Evolutionary conservation across 2,329 filamentous ascomycete species (phyloP).

Genomic region (Clarireedia sp.): DNA sequence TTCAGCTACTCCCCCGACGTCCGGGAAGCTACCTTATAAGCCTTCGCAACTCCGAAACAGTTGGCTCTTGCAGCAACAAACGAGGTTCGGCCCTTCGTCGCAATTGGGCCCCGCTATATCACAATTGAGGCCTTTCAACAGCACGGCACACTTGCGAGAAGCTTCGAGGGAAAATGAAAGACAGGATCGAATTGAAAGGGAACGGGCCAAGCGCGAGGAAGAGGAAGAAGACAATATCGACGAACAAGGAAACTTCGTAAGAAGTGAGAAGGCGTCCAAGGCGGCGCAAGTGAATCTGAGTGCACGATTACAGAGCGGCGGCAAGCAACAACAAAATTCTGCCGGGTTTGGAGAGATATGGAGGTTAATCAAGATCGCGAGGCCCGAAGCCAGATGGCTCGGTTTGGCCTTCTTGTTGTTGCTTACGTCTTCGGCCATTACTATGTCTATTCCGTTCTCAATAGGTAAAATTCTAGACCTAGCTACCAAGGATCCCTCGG

Average conservation of each 20-base stretch:
- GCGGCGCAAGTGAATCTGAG: conserved; percentile 85
- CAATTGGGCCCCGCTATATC: conserved; percentile 25
- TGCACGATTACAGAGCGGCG: conserved; percentile 80
- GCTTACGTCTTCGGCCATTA: conserved; percentile 82
- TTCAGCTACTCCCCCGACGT: conserved; percentile 9
- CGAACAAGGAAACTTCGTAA: conserved; percentile 54
- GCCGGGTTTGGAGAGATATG: conserved; percentile 70
- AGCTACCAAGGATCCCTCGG: conserved; percentile 64
- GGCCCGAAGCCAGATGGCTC: conserved; percentile 74
- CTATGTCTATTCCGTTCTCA: conserved; percentile 93
- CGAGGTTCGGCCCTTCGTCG: conserved; percentile 15
- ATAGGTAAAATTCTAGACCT: conserved; percentile 94
- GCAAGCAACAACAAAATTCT: conserved; percentile 39
- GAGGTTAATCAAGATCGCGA: conserved; percentile 81
- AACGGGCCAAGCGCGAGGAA: conserved; percentile 33
- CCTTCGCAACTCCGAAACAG: conserved; percentile 12
- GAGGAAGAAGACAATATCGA: conserved; percentile 35
- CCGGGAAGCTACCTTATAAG: conserved; percentile 8
- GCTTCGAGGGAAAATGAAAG: conserved; percentile 20
- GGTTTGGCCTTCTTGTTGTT: conserved; percentile 74
- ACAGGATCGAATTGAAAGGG: conserved; percentile 30
- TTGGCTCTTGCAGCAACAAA: conserved; percentile 10
- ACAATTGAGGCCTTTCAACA: conserved; percentile 26
- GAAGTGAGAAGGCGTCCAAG: conserved; percentile 76
- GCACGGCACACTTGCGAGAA: conserved; percentile 18